Base-by-base conservation (phyloP, 2,329 filamentous ascomycete genomes). In the Penicillium sp. region DNA sequence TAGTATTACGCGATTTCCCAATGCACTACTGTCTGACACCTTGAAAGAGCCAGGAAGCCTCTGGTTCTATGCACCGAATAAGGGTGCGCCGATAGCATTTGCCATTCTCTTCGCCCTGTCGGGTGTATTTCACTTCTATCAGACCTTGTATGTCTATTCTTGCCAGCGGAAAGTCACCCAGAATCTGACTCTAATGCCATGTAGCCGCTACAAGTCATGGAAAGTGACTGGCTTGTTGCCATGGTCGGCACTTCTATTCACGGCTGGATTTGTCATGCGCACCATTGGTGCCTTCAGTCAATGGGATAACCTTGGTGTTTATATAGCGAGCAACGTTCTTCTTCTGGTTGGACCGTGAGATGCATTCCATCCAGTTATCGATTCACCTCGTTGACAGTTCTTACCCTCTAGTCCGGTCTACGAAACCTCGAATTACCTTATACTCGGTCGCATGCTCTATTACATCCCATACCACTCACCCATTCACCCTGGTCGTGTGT, bases 401-500 rank as follows among this genome's bases (percentile, higher is more conserved):
- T 2, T n/a, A 16, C 12, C 9, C 45, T 15, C 38, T 34, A 72
- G 69, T 15, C 73, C 73, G 9, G 69, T 76, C 36, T 76, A 75
- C 42, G 71, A 74, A 53, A 69, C 67, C 7, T 70, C 71, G 47
- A 81, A 80, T 49, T 83, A 81, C 60, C 71, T 80, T 33, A 81
- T 81, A 50, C 71, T 83, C 0, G 76, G 72, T 15, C 75, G 78
- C 26, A 74, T 82, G n/a, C 69, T 84, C 0, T 75, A 75, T 51
- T 74, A 77, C 46, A 65, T 72, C 2, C 68, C 79, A 3, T 83
- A 83, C 53, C 73, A 78, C 36, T 65, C 66, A 1, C 71, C 72
- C 1, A 75, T 83, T 31, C 80, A 83, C 57, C 81, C 81, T 0
- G 81, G 80, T 3, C 76, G 81, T 3, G 74, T 85, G 4, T 81